These are phyloP conservation scores for Perkinsus olseni DNA, from an alignment of 169 alveolate genomes.

Conservation along the genomic window DNA sequence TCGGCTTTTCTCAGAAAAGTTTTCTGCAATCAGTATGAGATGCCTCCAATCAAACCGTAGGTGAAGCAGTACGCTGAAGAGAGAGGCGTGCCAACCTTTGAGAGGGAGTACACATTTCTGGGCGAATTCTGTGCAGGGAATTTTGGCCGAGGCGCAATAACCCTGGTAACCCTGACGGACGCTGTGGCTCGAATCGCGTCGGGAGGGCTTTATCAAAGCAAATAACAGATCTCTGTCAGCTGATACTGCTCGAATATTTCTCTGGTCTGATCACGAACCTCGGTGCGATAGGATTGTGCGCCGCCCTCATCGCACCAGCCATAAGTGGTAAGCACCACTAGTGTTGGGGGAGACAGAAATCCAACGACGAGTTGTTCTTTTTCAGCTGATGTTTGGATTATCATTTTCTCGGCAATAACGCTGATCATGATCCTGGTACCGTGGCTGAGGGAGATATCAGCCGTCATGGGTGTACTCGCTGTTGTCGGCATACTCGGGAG, in stretches of 20 bases:
- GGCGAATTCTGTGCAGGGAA: not conserved
- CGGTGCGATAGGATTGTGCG: not conserved
- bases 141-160: not conserved
- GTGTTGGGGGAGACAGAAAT: no score
- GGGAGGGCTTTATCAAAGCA: no score
- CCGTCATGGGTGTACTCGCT: not conserved
- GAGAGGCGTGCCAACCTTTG: not conserved
- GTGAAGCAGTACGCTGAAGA: not conserved
- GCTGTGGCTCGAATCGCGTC: not conserved
- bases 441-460: not conserved
- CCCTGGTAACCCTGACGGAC: not conserved
- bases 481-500: not conserved
- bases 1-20: not conserved
- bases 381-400: not conserved
- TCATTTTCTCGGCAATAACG: not conserved
- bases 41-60: not conserved
- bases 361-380: not conserved
- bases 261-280: not conserved
- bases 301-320: not conserved
- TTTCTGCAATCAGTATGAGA: not conserved
- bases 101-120: not conserved
- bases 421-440: not conserved
- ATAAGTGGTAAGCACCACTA: not conserved
- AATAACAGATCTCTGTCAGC: not conserved
- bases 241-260: not conserved